Percentiles rank a stretch among this genome's conserved stretches.
Evolutionary conservation across 2,329 filamentous ascomycete genomes (phyloP).

Genomic region (Calonectria crousiana): DNA sequence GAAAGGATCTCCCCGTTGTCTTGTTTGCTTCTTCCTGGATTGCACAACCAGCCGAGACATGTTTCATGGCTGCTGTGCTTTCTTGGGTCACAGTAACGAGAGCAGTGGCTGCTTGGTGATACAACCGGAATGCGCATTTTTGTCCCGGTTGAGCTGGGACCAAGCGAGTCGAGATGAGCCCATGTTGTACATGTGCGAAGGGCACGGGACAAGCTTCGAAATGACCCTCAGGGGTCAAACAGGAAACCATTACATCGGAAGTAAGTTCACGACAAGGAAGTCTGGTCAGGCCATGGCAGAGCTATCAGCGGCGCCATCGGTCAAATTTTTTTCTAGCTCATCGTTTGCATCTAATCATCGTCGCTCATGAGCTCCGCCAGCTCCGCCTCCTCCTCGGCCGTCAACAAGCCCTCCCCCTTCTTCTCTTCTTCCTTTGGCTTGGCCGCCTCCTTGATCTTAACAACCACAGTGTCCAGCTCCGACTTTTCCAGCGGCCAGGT

Average conservation of each 20-base stretch:
- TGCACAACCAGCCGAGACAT: conserved; percentile 25
- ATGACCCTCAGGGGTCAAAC: conserved; percentile 12
- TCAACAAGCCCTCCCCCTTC: conserved; percentile 69
- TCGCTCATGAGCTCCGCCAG: conserved; percentile 87
- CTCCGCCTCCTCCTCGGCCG: conserved; percentile 92
- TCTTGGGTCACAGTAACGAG: neutral
- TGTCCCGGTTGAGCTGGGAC: conserved; percentile 13
- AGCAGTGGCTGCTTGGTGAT: conserved; percentile 11
- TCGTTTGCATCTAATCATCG: conserved; percentile 63
- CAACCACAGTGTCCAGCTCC: conserved; percentile 62
- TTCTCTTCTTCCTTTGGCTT: conserved; percentile 65
- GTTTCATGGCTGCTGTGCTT: conserved; percentile 24
- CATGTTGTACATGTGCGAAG: conserved; percentile 23
- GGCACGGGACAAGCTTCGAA: neutral
- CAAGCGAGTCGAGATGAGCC: conserved; percentile 31
- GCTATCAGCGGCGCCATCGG: neutral
- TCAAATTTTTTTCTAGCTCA: neutral
- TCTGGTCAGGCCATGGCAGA: neutral
- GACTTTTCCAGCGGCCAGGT: conserved; percentile 81
- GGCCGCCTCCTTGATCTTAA: conserved; percentile 58
- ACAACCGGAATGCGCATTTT: conserved; percentile 13
- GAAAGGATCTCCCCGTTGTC: conserved; percentile 5
- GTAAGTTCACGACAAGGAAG: conserved; percentile 4
- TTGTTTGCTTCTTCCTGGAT: conserved; percentile 6
- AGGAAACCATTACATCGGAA: neutral